phyloP scores from a whole-genome alignment of 2,329 filamentous ascomycete genomes.

The Penicillium sp. region DNA sequence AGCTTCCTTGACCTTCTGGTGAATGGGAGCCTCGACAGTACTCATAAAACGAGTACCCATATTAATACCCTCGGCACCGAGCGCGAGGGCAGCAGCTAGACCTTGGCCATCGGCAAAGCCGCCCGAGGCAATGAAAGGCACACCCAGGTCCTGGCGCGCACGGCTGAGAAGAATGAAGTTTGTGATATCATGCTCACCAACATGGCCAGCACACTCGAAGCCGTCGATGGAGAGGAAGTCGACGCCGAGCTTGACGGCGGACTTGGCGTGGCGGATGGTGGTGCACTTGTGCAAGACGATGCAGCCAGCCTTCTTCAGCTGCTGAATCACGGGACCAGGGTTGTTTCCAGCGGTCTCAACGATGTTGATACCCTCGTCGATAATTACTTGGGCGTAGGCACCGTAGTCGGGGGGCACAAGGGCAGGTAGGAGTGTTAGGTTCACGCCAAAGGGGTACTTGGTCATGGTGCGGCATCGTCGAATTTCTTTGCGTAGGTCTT shows the following conservation, averaged over 20 bases:
- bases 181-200: conserved; percentile 58
- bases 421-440: conserved; percentile 89
- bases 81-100: conserved; percentile 82
- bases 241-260: conserved; percentile 89
- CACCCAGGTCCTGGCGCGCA: conserved; percentile 78
- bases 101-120: conserved; percentile 95
- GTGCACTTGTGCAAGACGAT: conserved; percentile 97
- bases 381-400: conserved; percentile 88
- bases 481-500: conserved; percentile 93
- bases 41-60: conserved; percentile 99
- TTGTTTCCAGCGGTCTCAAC: conserved; percentile 93
- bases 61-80: conserved; percentile 93
- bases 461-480: conserved; percentile 76
- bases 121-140: conserved; percentile 94
- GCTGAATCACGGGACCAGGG: conserved; percentile 85
- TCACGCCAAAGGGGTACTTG: conserved; percentile 76
- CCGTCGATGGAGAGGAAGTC: conserved; percentile 97
- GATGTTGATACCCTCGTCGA: conserved; percentile 88
- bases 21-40: conserved; percentile 90
- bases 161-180: conserved; percentile 72
- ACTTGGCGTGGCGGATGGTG: conserved; percentile 88
- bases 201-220: conserved; percentile 87
- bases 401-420: conserved; percentile 89
- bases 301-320: conserved; percentile 78
- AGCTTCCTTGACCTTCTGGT: conserved; percentile 88